Evolutionary conservation across 2,329 filamentous ascomycete species (phyloP).

Genomic region (Epichloe hybrida): DNA sequence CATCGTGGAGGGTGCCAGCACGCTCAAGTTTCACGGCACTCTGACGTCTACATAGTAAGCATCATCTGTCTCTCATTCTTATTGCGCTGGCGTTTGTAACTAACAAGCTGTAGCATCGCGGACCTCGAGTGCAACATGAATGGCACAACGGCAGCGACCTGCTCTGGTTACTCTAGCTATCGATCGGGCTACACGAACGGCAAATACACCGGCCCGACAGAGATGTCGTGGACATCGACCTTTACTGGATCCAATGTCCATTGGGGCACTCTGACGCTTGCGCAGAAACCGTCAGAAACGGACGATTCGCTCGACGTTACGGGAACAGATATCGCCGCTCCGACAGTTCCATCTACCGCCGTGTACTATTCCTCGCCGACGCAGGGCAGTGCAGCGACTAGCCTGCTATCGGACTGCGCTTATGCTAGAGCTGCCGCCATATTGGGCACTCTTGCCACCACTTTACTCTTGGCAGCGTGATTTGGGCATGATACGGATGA

Average conservation of each 20-base stretch:
- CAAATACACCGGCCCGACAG: slow-evolving; percentile 26
- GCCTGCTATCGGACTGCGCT: not conserved
- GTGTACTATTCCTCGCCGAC: slow-evolving; percentile 5
- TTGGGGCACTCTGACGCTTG: slow-evolving; percentile 32
- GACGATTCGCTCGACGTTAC: slow-evolving; percentile 14
- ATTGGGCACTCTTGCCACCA: not conserved
- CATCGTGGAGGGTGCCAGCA: slow-evolving; percentile 31
- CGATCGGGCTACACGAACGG: slow-evolving; percentile 25
- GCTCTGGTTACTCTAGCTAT: slow-evolving; percentile 34
- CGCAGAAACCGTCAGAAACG: slow-evolving; percentile 21
- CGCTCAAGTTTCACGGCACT: slow-evolving; percentile 30
- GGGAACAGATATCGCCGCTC: slow-evolving; percentile 8
- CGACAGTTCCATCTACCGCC: slow-evolving; percentile 6
- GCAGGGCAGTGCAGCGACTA: not conserved
- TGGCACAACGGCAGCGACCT: slow-evolving; percentile 30
- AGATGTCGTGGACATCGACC: slow-evolving; percentile 32
- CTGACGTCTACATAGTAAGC: slow-evolving; percentile 29
- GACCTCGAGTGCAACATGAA: slow-evolving; percentile 29
- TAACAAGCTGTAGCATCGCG: slow-evolving; percentile 22
- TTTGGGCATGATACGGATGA: not conserved
- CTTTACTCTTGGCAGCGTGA: not conserved
- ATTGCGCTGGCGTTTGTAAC: not conserved
- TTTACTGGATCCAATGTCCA: slow-evolving; percentile 26
- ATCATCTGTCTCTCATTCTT: not conserved
- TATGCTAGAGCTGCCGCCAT: not conserved